Percentiles rank a stretch among this genome's conserved stretches.
Evolutionary conservation across 139 green algal genomes (phyloP).

Genomic region (Coccomyxa sp.): DNA sequence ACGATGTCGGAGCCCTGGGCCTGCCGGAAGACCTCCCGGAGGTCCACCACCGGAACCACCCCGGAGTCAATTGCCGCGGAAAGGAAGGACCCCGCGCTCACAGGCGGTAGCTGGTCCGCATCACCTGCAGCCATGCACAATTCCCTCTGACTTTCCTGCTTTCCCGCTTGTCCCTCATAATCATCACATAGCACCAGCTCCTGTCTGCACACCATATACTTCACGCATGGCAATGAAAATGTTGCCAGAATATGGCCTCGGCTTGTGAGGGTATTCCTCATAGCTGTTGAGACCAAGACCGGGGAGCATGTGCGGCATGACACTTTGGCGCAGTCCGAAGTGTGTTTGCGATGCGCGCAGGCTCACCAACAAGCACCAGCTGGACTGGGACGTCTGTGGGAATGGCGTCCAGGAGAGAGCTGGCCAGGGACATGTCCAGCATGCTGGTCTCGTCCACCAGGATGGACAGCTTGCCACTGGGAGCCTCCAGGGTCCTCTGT

Average conservation of each 20-base stretch:
- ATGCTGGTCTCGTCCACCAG: conserved; percentile 83
- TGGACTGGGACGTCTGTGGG: conserved; percentile 19
- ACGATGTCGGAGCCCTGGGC: conserved; percentile 61
- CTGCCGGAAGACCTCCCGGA: conserved; percentile 73
- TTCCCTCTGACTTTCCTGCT: background rate
- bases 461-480: conserved; percentile 16
- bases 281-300: too few relatives aligned
- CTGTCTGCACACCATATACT: too few relatives aligned
- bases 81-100: conserved; percentile 65
- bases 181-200: too few relatives aligned
- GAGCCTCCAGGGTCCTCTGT: background rate
- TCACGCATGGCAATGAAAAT: too few relatives aligned
- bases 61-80: conserved; percentile 36
- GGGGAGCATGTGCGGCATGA: too few relatives aligned
- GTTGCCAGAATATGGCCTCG: too few relatives aligned
- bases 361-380: conserved; percentile 68
- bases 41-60: conserved; percentile 50
- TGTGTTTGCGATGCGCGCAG: too few relatives aligned
- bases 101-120: conserved; percentile 79
- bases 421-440: conserved; percentile 68
- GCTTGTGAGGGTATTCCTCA: too few relatives aligned
- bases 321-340: too few relatives aligned
- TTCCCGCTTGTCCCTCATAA: too few relatives aligned
- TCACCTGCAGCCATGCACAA: conserved; percentile 40
- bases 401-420: conserved; percentile 62